These are phyloP conservation scores for Crassisporium funariophilum DNA, from an alignment of 768 basidiomycete species.

Conservation along the genomic window DNA sequence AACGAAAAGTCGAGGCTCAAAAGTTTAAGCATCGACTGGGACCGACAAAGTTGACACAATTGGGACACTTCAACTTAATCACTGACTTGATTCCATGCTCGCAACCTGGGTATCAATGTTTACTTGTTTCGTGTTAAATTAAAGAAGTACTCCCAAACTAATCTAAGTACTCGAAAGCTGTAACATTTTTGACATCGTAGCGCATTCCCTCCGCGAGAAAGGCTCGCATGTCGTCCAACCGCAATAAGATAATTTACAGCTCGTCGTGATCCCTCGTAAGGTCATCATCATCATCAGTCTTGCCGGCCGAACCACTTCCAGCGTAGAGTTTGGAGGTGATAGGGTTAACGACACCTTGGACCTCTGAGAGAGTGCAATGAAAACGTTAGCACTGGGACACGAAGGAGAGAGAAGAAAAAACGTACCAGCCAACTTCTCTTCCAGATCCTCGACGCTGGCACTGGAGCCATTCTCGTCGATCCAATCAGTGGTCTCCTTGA, in stretches of 20 bases:
- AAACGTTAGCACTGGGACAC: neutral
- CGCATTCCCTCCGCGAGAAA: too few relatives aligned
- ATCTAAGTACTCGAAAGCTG: too few relatives aligned
- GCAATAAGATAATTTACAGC: slow-evolving; percentile 36
- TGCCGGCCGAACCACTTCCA: slow-evolving; percentile 32
- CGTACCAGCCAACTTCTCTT: slow-evolving; percentile 75
- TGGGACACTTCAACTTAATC: too few relatives aligned
- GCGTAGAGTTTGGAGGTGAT: slow-evolving; percentile 84
- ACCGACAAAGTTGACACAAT: too few relatives aligned
- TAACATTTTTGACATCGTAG: too few relatives aligned
- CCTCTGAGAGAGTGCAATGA: slow-evolving; percentile 41
- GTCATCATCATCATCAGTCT: slow-evolving; percentile 45
- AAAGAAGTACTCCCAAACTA: too few relatives aligned
- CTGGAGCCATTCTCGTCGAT: slow-evolving; percentile 79
- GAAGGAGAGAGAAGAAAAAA: slow-evolving; percentile 26
- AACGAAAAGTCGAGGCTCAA: too few relatives aligned
- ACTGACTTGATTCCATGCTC: too few relatives aligned
- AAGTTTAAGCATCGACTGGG: too few relatives aligned
- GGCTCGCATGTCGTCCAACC: too few relatives aligned
- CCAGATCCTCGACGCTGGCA: slow-evolving; percentile 84
- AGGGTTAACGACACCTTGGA: slow-evolving; percentile 76
- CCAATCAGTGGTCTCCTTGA: slow-evolving; percentile 94
- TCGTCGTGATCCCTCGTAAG: slow-evolving; percentile 47
- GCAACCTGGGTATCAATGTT: too few relatives aligned
- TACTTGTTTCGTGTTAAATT: too few relatives aligned